Percentiles rank a stretch among this genome's conserved stretches.
Evolutionary conservation across 2,329 filamentous ascomycete species (phyloP).

Genomic region (Drechslerella dactyloides): DNA sequence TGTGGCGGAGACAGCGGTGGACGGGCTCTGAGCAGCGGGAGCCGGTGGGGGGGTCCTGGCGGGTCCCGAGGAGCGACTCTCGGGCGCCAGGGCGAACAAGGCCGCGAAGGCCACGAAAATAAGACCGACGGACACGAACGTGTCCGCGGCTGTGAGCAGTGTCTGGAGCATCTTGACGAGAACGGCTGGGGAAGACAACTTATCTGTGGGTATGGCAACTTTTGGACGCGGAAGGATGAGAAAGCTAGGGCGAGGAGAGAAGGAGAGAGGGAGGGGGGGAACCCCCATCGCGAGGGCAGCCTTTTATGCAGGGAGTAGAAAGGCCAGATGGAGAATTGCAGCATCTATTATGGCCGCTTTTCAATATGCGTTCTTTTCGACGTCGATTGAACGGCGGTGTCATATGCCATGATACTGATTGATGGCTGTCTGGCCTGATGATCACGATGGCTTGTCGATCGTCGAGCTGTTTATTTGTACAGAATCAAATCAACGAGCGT

Average conservation of each 20-base stretch:
- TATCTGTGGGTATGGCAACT: background rate
- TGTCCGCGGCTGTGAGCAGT: background rate
- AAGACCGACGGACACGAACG: background rate
- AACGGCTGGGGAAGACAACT: background rate
- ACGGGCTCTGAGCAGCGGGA: background rate
- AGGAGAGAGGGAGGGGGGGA: background rate
- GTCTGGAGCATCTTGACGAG: background rate
- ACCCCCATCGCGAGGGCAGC: background rate
- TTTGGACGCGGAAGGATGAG: too few relatives aligned
- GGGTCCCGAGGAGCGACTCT: background rate
- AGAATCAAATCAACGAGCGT: too few relatives aligned
- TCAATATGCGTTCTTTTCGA: too few relatives aligned
- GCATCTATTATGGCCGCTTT: too few relatives aligned
- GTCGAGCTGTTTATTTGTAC: too few relatives aligned
- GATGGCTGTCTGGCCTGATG: too few relatives aligned
- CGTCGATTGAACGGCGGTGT: too few relatives aligned
- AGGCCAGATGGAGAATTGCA: too few relatives aligned
- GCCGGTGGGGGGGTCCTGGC: background rate
- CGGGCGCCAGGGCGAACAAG: background rate
- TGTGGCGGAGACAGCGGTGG: background rate
- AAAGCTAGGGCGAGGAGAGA: constrained; percentile 5
- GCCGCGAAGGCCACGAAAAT: background rate
- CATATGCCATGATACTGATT: too few relatives aligned
- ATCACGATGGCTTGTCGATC: too few relatives aligned
- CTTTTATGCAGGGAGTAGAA: too few relatives aligned